Evolutionary conservation across 2,329 filamentous ascomycete species (phyloP).

Genomic region (Aspergillus unguis): DNA sequence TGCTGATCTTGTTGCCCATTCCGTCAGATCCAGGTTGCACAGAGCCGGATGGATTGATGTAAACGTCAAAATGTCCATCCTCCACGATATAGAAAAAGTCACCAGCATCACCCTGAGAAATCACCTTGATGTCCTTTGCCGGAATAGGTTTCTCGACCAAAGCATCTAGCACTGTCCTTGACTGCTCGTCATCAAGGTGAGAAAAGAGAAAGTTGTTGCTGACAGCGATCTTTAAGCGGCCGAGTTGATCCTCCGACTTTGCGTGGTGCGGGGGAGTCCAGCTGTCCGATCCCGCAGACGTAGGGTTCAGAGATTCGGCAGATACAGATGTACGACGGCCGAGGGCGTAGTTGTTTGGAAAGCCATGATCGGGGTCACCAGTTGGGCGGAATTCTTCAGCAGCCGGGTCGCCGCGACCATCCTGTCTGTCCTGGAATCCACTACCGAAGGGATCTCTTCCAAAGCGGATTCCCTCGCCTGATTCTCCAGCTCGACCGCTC

Average conservation of each 20-base stretch:
- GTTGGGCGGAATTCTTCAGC: constrained; percentile 27
- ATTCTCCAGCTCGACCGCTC: constrained; percentile 25
- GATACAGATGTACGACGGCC: constrained; percentile 92
- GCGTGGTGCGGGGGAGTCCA: constrained; percentile 84
- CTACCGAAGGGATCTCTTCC: constrained; percentile 34
- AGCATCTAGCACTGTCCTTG: constrained; percentile 79
- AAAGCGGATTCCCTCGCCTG: constrained; percentile 29
- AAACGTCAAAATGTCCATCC: constrained; percentile 82
- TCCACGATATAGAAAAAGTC: constrained; percentile 99
- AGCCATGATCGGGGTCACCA: constrained; percentile 27
- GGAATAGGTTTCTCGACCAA: constrained; percentile 94
- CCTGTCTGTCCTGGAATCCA: constrained; percentile 18
- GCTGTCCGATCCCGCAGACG: constrained; percentile 75
- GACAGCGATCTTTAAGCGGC: constrained; percentile 75
- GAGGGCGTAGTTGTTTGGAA: constrained; percentile 92
- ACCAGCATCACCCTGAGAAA: constrained; percentile 89
- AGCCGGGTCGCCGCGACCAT: constrained; percentile 22
- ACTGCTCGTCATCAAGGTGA: constrained; percentile 91
- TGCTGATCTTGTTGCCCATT: constrained; percentile 76
- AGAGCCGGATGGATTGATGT: constrained; percentile 74
- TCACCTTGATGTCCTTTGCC: constrained; percentile 85
- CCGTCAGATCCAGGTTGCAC: constrained; percentile 78
- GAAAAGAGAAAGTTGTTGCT: constrained; percentile 90
- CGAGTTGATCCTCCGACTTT: constrained; percentile 78
- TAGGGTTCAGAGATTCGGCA: constrained; percentile 91